Conservation (phyloP, 148 eudicot genomes). For the Rhododendron ferrugineum region DNA sequence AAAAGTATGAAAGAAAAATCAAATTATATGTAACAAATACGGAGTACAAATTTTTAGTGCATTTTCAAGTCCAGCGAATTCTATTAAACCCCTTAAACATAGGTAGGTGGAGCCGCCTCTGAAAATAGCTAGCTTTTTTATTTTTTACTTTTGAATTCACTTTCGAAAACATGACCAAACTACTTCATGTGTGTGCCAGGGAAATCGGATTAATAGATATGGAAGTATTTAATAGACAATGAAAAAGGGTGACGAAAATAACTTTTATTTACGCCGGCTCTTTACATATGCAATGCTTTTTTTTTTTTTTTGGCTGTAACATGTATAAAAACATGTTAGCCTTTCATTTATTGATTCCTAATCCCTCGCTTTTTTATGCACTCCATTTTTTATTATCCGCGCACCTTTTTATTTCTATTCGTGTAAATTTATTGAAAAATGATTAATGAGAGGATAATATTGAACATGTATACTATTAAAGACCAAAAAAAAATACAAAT, state of each 20-base stretch:
- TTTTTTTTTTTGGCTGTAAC: not conserved
- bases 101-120: too few species aligned
- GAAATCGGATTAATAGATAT: not conserved
- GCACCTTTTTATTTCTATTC: too few species aligned
- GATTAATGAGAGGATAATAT: not conserved
- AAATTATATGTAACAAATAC: too few species aligned
- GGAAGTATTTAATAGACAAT: not conserved
- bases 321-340: not conserved
- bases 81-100: too few species aligned
- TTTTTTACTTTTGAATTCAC: not conserved
- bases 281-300: not conserved
- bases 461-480: too few species aligned
- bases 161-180: not conserved
- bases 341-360: not conserved
- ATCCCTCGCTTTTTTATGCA: not conserved
- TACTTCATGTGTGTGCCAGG: not conserved
- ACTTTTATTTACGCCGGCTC: not conserved
- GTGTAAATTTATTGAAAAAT: not conserved
- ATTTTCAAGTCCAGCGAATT: too few species aligned
- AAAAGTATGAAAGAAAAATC: too few species aligned
- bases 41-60: too few species aligned
- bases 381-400: too few species aligned
- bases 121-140: not conserved
- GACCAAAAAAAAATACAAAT: too few species aligned
- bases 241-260: not conserved